These are phyloP conservation scores for Kondoa subrosea DNA, from an alignment of 768 basidiomycete species.

Conservation along the genomic window DNA sequence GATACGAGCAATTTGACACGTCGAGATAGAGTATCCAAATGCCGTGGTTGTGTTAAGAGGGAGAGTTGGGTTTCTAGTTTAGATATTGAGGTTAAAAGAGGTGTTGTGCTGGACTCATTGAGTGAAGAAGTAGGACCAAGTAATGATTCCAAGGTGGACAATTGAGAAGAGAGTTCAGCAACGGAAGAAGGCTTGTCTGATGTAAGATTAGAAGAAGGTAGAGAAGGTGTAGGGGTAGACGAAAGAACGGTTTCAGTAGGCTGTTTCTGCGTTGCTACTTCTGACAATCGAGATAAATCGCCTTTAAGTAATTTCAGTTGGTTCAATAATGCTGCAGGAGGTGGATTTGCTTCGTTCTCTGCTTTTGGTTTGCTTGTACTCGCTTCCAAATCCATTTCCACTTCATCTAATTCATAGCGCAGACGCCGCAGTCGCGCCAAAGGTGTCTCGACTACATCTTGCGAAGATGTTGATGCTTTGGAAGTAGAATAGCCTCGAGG, in stretches of 20 bases:
- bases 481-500: slow-evolving; percentile 6
- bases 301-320: neutral
- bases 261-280: neutral
- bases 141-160: neutral
- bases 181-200: neutral
- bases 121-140: slow-evolving; percentile 3
- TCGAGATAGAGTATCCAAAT: slow-evolving; percentile 85
- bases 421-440: slow-evolving; percentile 37
- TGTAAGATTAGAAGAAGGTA: neutral
- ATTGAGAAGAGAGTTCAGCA: neutral
- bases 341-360: slow-evolving; percentile 51
- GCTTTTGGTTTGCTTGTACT: slow-evolving; percentile 51
- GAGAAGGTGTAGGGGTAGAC: neutral
- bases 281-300: slow-evolving; percentile 2
- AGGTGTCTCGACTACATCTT: slow-evolving; percentile 30
- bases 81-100: slow-evolving; percentile 58
- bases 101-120: slow-evolving; percentile 14
- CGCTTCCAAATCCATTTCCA: slow-evolving; percentile 54
- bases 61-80: slow-evolving; percentile 70
- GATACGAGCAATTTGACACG: slow-evolving; percentile 80
- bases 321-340: neutral
- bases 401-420: slow-evolving; percentile 56
- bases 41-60: slow-evolving; percentile 81
- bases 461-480: slow-evolving; percentile 27
- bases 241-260: neutral